Conservation (phyloP, 768 basidiomycete species). For the Candolleomyces aberdarensis region DNA sequence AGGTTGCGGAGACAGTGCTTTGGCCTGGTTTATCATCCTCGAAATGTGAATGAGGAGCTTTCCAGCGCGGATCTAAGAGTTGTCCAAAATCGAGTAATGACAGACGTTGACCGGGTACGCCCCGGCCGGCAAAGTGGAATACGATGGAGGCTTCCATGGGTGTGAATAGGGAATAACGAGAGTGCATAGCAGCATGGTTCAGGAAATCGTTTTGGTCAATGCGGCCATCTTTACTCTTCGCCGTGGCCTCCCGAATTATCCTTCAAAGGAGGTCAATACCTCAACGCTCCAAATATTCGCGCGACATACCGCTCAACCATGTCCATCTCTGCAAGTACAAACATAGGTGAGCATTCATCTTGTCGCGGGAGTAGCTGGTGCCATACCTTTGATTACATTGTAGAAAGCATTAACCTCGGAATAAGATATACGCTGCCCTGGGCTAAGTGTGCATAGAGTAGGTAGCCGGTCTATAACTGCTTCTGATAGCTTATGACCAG, state of each 20-base stretch:
- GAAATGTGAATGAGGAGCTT: constrained; percentile 57
- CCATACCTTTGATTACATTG: constrained; percentile 87
- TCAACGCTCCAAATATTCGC: not conserved
- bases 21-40: constrained; percentile 19
- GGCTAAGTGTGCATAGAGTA: constrained; percentile 85
- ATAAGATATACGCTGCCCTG: constrained; percentile 89
- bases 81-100: constrained; percentile 90
- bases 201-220: constrained; percentile 97
- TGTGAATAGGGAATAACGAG: constrained; percentile 93
- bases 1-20: constrained; percentile 27
- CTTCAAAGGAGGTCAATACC: constrained; percentile 28
- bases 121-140: constrained; percentile 95
- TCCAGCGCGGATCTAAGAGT: constrained; percentile 88
- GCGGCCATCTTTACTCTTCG: constrained; percentile 90
- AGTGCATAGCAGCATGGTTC: constrained; percentile 78
- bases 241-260: constrained; percentile 86
- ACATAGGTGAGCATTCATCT: constrained; percentile 4
- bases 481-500: constrained; percentile 96
- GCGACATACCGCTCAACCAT: constrained; percentile 78
- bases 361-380: not conserved
- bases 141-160: constrained; percentile 99
- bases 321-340: constrained; percentile 73
- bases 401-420: constrained; percentile 97
- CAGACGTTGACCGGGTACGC: constrained; percentile 64
- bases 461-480: constrained; percentile 89